phyloP scores from a whole-genome alignment of 495 filamentous ascomycete genomes.

The Friedmanniomyces endolithicus region DNA sequence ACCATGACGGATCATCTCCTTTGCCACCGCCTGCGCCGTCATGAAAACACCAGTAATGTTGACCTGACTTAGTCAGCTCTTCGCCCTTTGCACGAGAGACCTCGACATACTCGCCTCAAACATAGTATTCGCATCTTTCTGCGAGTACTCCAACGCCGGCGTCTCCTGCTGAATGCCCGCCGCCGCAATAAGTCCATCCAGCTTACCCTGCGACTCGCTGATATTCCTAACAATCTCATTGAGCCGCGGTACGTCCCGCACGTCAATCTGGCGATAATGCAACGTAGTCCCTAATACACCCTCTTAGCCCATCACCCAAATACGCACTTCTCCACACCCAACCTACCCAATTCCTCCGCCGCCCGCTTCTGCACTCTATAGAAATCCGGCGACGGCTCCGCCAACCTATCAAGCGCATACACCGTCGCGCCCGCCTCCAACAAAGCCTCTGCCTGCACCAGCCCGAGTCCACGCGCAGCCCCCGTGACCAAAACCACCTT shows the following conservation, averaged over 20 bases:
- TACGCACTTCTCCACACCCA: background rate
- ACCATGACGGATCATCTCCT: constrained; percentile 56
- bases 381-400: constrained; percentile 46
- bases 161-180: constrained; percentile 70
- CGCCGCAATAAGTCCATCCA: constrained; percentile 73
- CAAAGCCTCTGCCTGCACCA: constrained; percentile 68
- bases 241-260: constrained; percentile 60
- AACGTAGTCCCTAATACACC: constrained; percentile 41
- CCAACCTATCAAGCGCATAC: constrained; percentile 45
- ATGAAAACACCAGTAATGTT: constrained; percentile 69
- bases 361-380: constrained; percentile 51
- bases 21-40: constrained; percentile 63
- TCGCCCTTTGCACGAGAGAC: background rate
- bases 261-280: constrained; percentile 71
- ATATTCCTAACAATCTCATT: constrained; percentile 57
- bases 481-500: constrained; percentile 72
- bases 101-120: constrained; percentile 39
- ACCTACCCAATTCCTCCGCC: constrained; percentile 41
- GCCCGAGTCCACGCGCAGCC: constrained; percentile 63
- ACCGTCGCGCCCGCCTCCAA: constrained; percentile 68
- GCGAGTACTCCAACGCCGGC: constrained; percentile 53
- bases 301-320: background rate
- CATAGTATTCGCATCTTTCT: constrained; percentile 51
- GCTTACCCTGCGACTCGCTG: constrained; percentile 53
- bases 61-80: constrained; percentile 3